Evolutionary conservation across 371 early-diverging fungal genomes (phyloP).

Genomic region (Lichtheimia corymbifera): DNA sequence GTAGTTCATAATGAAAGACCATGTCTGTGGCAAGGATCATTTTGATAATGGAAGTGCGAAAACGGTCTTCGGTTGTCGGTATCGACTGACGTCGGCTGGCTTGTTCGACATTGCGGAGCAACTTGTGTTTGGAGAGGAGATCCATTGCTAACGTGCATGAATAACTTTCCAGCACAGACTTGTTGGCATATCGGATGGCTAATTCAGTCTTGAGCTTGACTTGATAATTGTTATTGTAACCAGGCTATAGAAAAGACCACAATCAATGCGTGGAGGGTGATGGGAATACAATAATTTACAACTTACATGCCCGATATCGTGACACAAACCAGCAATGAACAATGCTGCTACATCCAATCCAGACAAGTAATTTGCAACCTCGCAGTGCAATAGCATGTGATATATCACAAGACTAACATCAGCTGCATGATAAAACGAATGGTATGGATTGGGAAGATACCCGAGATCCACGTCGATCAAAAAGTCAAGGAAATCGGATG

Average conservation of each 20-base stretch:
- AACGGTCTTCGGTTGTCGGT: conserved; percentile 48
- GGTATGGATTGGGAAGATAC: conserved; percentile 83
- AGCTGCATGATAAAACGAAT: conserved; percentile 86
- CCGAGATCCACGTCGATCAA: conserved; percentile 79
- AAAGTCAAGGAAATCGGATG: conserved; percentile 76
- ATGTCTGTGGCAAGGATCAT: conserved; percentile 88
- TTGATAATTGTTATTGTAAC: conserved; percentile 87
- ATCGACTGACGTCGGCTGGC: conserved; percentile 31
- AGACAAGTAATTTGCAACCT: conserved; percentile 63
- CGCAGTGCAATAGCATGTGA: conserved; percentile 68
- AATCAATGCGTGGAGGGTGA: conserved; percentile 52
- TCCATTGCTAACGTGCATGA: conserved; percentile 76
- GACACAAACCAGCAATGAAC: conserved; percentile 84
- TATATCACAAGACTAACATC: conserved; percentile 85
- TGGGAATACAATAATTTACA: conserved; percentile 6
- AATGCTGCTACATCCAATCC: conserved; percentile 72
- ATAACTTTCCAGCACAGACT: conserved; percentile 85
- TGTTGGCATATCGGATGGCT: conserved; percentile 67
- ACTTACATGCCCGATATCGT: conserved; percentile 91
- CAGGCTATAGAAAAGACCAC: conserved; percentile 62
- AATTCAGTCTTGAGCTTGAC: conserved; percentile 81
- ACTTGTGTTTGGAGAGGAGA: conserved; percentile 66
- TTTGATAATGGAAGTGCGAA: conserved; percentile 55
- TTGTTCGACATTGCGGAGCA: conserved; percentile 50
- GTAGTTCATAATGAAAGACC: conserved; percentile 79